Evolutionary conservation across 2,329 filamentous ascomycete genomes (phyloP), one percentile per base, ranked within the genome.

Genomic region (Xylariomycetidae sp.): DNA sequence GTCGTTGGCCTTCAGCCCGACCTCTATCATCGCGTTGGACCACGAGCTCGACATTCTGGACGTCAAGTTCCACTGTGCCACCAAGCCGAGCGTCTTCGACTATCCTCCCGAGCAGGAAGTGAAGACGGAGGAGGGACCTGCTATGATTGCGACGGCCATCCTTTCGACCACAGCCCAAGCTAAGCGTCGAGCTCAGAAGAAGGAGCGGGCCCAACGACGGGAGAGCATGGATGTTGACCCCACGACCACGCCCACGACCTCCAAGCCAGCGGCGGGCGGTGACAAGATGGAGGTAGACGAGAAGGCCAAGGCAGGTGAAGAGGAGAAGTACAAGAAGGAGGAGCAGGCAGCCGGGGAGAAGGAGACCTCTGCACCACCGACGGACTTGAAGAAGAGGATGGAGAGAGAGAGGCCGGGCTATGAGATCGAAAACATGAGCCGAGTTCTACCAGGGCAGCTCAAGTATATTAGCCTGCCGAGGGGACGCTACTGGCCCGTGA

Each of bases 371-470:
- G 58, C 64, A 10, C 49, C 64, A 18, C 65, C 72, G 2, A 62
- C 68, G 24, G 76, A 81, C 10, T 65, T 70, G 23, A 95, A 90
- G 75, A 95, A 93, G 74, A 93, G 92, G 71, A 68, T 70, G 0
- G 88, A 95, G 63, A 93, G 92, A 68, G 92, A 98, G 67, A 96
- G 95, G 75, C 76, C 94, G 38, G 92, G 92, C 48, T 95, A 92
- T 58, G 88, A 95, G 44, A 75, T 98, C 42, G 85, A 92, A 56
- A 98, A 98, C 69, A 93, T 98, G 87, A 93, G 85, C 34, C 78
- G 92, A 50, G 88, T 98, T 22, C 76, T 98, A 29, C 92, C 89
- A 1, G 77, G 79, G 29, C 92, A 98, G 66, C 76, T 96, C 54
- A 95, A 94, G 68, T 95, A 90, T 60, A 86, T 98, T 54, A 94